phyloP scores from a whole-genome alignment of 2,329 filamentous ascomycete genomes.

The Amylocarpus encephaloides region DNA sequence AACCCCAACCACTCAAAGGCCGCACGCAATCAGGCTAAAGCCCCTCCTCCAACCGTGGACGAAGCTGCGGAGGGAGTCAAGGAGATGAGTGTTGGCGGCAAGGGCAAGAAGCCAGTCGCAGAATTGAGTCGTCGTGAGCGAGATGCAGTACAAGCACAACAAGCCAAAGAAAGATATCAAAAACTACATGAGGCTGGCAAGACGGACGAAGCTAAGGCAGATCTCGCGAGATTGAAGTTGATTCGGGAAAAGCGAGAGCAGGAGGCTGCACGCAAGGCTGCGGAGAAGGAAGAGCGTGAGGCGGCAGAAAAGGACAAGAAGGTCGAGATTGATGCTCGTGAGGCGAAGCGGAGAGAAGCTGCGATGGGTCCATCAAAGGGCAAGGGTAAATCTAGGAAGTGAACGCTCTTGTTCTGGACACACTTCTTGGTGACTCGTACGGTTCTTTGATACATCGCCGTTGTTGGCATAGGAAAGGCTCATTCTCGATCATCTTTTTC shows the following conservation, averaged over 20 bases:
- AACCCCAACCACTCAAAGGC: constrained; percentile 91
- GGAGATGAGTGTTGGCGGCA: constrained; percentile 42
- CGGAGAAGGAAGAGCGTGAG: constrained; percentile 34
- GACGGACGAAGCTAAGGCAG: constrained; percentile 89
- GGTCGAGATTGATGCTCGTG: constrained; percentile 40
- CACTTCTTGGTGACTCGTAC: background rate
- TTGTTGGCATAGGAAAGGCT: constrained; percentile 2
- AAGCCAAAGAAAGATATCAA: constrained; percentile 84
- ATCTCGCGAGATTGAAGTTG: constrained; percentile 73
- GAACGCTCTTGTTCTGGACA: constrained; percentile 5
- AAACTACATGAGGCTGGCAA: constrained; percentile 92
- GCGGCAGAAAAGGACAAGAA: constrained; percentile 36
- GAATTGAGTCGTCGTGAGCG: constrained; percentile 62
- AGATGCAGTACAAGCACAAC: constrained; percentile 78
- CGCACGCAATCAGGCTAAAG: constrained; percentile 51
- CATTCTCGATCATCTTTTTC: background rate
- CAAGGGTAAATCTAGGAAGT: constrained; percentile 26
- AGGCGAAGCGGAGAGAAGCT: constrained; percentile 37
- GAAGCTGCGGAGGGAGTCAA: constrained; percentile 49
- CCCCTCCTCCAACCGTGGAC: constrained; percentile 37
- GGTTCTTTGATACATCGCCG: background rate
- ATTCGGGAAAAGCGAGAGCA: constrained; percentile 82
- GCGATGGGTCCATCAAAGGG: constrained; percentile 28
- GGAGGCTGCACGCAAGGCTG: constrained; percentile 73
- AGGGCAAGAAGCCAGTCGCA: constrained; percentile 36